phyloP scores from a whole-genome alignment of 2,329 filamentous ascomycete genomes.

The Microdochium trichocladiopsis region DNA sequence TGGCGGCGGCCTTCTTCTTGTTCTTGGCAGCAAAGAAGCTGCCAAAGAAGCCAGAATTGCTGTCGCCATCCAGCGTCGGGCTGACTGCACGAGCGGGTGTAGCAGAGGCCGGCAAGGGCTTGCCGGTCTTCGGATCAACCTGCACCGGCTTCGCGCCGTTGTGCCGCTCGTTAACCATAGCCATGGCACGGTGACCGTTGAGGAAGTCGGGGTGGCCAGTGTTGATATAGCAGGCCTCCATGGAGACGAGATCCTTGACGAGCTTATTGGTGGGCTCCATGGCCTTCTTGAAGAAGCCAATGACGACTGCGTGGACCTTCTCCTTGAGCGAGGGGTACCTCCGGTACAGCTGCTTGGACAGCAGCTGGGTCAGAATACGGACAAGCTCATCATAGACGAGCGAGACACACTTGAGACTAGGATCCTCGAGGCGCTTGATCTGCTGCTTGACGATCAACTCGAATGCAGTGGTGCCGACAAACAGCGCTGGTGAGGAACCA shows the following conservation, averaged over 20 bases:
- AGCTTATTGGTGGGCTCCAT: slow-evolving; percentile 99
- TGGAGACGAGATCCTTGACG: slow-evolving; percentile 82
- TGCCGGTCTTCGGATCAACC: slow-evolving; percentile 97
- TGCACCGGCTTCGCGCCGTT: slow-evolving; percentile 77
- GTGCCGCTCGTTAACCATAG: slow-evolving; percentile 91
- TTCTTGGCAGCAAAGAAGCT: slow-evolving; percentile 99
- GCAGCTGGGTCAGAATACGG: slow-evolving; percentile 83
- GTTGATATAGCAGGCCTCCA: slow-evolving; percentile 98
- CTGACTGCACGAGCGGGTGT: slow-evolving; percentile 68
- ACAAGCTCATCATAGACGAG: slow-evolving; percentile 97
- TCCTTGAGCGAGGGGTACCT: slow-evolving; percentile 94
- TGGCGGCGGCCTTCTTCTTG: slow-evolving; percentile 99
- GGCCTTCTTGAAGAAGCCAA: slow-evolving; percentile 93
- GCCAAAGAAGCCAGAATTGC: slow-evolving; percentile 84
- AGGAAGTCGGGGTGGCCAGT: slow-evolving; percentile 97
- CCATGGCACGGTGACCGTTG: slow-evolving; percentile 95
- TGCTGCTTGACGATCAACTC: slow-evolving; percentile 98
- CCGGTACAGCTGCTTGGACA: slow-evolving; percentile 83
- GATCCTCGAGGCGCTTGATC: slow-evolving; percentile 93
- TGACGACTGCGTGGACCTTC: slow-evolving; percentile 90
- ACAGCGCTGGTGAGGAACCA: slow-evolving; percentile 92
- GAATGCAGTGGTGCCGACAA: slow-evolving; percentile 96
- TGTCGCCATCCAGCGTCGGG: slow-evolving; percentile 54
- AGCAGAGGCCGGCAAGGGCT: slow-evolving; percentile 65
- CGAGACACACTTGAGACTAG: slow-evolving; percentile 93